These are phyloP conservation scores for Jacaranda mimosifolia DNA, from an alignment of 257 asterid genomes.

Conservation along the genomic window DNA sequence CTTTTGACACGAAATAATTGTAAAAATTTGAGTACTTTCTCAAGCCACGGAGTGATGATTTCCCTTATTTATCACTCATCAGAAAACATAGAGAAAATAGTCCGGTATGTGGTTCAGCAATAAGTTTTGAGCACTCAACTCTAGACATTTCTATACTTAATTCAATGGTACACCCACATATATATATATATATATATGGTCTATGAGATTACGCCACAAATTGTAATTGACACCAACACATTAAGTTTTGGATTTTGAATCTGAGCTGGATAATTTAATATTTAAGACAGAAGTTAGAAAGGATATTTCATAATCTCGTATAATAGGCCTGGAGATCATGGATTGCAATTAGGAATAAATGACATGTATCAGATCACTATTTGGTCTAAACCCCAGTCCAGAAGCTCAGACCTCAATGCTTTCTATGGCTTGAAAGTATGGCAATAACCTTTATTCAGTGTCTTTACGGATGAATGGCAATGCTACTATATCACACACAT, in stretches of 20 bases:
- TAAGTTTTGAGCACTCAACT: not conserved
- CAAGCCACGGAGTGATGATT: conserved; percentile 14
- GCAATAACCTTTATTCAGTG: not conserved
- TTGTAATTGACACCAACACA: conserved; percentile 6
- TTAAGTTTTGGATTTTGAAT: not conserved
- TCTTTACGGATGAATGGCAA: not conserved
- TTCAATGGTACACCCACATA: too few species aligned
- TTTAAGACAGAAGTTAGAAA: not conserved
- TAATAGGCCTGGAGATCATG: conserved; percentile 27
- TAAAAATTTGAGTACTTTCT: not conserved
- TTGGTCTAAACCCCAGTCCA: conserved; percentile 8
- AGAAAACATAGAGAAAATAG: not conserved
- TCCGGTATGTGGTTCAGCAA: not conserved
- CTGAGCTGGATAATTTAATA: conserved; percentile 2
- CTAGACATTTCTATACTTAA: conserved; percentile 1
- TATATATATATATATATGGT: not conserved
- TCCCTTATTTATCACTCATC: not conserved
- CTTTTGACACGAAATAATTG: conserved; percentile 19
- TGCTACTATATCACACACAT: conserved; percentile 7
- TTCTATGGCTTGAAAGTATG: conserved; percentile 8
- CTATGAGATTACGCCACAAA: not conserved
- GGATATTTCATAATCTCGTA: not conserved
- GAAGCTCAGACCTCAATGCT: conserved; percentile 20
- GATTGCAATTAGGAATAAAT: conserved; percentile 15
- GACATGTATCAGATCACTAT: conserved; percentile 12